Evolutionary conservation across 2,329 filamentous ascomycete genomes (phyloP).

Genomic region (Alternaria tenuissima): DNA sequence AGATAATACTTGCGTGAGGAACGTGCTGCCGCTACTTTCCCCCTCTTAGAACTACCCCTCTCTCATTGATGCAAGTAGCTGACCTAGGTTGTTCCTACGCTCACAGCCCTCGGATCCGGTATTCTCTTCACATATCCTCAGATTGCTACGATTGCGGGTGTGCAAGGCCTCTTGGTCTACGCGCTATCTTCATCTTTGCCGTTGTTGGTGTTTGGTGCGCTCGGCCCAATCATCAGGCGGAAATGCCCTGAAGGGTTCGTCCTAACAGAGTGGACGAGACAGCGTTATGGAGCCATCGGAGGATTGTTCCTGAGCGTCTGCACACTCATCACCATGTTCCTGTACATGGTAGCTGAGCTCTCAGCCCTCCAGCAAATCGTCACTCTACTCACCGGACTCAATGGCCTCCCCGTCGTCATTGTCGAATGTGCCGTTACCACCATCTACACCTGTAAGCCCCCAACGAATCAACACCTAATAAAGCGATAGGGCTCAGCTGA

Average conservation of each 20-base stretch:
- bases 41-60: conserved; percentile 50
- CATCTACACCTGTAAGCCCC: conserved; percentile 76
- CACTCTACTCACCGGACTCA: conserved; percentile 74
- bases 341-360: conserved; percentile 88
- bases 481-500: background rate
- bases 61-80: conserved; percentile 35
- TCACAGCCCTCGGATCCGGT: conserved; percentile 78
- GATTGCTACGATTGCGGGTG: conserved; percentile 78
- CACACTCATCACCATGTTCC: conserved; percentile 80
- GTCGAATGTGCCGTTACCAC: conserved; percentile 81
- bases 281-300: conserved; percentile 75
- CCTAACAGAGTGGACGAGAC: conserved; percentile 82
- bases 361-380: conserved; percentile 83
- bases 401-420: conserved; percentile 78
- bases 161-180: conserved; percentile 81
- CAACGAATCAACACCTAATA: background rate
- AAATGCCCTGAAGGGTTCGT: conserved; percentile 87
- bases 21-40: conserved; percentile 83
- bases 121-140: conserved; percentile 86
- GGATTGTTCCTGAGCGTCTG: conserved; percentile 79
- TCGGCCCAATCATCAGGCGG: conserved; percentile 79
- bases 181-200: conserved; percentile 76
- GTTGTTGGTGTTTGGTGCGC: conserved; percentile 74
- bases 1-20: conserved; percentile 99
- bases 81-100: conserved; percentile 42